Evolutionary conservation across 768 basidiomycete species (phyloP), one percentile per base, ranked within the genome.

Genomic region (Guyanaporus albipodus): DNA sequence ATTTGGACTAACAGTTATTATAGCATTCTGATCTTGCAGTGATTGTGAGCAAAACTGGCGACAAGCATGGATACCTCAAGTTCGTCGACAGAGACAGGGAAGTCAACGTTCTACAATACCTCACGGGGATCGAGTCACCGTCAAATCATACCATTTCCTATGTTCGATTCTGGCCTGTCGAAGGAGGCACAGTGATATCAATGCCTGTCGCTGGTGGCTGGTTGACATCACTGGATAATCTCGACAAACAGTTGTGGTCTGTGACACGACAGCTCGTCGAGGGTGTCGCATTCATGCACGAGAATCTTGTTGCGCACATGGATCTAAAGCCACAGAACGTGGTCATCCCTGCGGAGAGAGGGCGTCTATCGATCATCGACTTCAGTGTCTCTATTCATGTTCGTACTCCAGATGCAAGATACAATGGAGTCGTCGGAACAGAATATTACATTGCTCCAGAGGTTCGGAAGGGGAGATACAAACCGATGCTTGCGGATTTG

Each of bases 271-370:
- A 49, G 22, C 44, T 49, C 9, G 4, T 49, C n/a, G 44, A 49
- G 12, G 48, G 31, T 6, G 38, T 49, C 7, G 19, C 23, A 3
- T 49, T 49, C 43, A 49, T 45, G 58, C 58, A 58, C 24, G 21
- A 48, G n/a, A 39, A 62, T 22, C 17, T 28, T 1, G 34, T 59
- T 1, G 58, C 46, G 0, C 52, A 59, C 41, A 40, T 52, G 32
- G 58, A 60, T 15, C 23, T 59, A 14, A 59, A 60, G 3, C 42
- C 36, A 0, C 18, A 14, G 2, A 48, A 48, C 11, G 12, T 44
- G 4, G 19, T 48, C 36, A 38, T 44, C 2, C 42, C 36, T 12
- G 22, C 29, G 2, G 37, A 26, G n/a, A 38, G 37, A 1, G 44
- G 44, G 6, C 37, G 29, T 29, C 29, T 46, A 0, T 31, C 44